These are phyloP conservation scores for Maudiozyma bulderi DNA, from an alignment of 805 yeast genomes.

Conservation along the genomic window DNA sequence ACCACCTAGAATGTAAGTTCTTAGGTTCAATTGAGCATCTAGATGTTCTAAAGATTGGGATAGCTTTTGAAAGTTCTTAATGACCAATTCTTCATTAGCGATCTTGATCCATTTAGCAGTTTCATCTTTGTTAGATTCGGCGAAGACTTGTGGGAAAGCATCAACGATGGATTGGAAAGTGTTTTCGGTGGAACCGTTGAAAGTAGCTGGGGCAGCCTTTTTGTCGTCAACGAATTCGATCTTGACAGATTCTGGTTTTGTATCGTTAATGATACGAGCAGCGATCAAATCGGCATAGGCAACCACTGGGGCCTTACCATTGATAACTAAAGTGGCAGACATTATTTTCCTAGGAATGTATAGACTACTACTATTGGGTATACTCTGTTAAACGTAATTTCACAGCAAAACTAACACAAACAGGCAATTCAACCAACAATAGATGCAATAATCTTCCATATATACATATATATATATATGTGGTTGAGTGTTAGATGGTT, in stretches of 20 bases:
- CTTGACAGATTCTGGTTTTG: constrained; percentile 41
- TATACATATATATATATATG: no score
- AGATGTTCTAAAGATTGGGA: constrained; percentile 68
- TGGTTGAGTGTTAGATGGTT: no score
- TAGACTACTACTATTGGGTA: no score
- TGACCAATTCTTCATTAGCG: constrained; percentile 57
- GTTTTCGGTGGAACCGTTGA: constrained; percentile 37
- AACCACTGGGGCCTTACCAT: constrained; percentile 77
- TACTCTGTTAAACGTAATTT: neutral
- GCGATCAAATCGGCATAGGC: constrained; percentile 76
- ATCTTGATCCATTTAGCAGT: constrained; percentile 58
- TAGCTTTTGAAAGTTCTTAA: constrained; percentile 83
- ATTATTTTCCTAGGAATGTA: constrained; percentile 20
- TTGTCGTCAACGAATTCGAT: constrained; percentile 68
- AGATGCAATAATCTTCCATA: no score
- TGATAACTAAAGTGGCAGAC: constrained; percentile 46
- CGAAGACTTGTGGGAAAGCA: constrained; percentile 39
- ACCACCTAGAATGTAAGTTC: constrained; percentile 63
- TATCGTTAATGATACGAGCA: constrained; percentile 58
- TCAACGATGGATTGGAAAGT: constrained; percentile 43
- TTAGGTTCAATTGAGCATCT: constrained; percentile 75
- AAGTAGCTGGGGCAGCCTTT: constrained; percentile 41
- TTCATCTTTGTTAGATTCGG: constrained; percentile 11
- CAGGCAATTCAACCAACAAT: neutral
- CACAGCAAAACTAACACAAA: neutral